Evolutionary conservation across 1,284 basidiomycete species (phyloP), one percentile per base, ranked within the genome.

Genomic region (Apiotrichum gracile): DNA sequence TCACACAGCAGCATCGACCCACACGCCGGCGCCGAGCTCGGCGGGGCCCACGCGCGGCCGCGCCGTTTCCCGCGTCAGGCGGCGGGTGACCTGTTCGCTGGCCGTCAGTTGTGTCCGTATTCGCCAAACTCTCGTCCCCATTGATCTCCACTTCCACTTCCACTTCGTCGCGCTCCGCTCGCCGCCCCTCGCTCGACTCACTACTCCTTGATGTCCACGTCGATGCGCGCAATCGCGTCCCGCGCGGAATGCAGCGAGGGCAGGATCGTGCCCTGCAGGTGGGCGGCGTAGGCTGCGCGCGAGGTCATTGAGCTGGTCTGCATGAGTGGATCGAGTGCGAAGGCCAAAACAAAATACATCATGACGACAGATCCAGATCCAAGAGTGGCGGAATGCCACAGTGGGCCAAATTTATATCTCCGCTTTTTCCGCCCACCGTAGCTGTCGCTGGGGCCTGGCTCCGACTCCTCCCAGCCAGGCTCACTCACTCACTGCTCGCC

Each of bases 11-110:
- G 63, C 58, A 26, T 69, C 62, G 4, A 64, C 67, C 57, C 61
- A 71, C 8, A 69, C 55, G 5, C 66, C 69, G 0, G 58, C 66
- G 21, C 67, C 67, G 13, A 69, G 49, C 50, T 71, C 64, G 10
- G 54, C 57, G n/a, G 65, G 49, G 13, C 61, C 63, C 24, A 47
- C 51, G 25, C 63, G 51, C 12, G 3, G 4, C 37, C 19, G 8
- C 21, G 19, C 21, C 37, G 12, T 54, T 27, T 59, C 49, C 31
- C 52, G 54, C 8, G 45, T 33, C 2, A 67, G 49, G 22, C 61
- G 49, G n/a, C 47, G 51, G 2, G 45, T 42, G 7, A 64, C 58
- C 24, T 62, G 59, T 19, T 54, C 52, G 39, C 62, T 64, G 46
- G 1, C 14, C 7, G 31, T 51, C 33, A 58, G 52, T 7, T 26